Conservation (phyloP, 805 yeast species). For the Wickerhamomyces tratensis region DNA sequence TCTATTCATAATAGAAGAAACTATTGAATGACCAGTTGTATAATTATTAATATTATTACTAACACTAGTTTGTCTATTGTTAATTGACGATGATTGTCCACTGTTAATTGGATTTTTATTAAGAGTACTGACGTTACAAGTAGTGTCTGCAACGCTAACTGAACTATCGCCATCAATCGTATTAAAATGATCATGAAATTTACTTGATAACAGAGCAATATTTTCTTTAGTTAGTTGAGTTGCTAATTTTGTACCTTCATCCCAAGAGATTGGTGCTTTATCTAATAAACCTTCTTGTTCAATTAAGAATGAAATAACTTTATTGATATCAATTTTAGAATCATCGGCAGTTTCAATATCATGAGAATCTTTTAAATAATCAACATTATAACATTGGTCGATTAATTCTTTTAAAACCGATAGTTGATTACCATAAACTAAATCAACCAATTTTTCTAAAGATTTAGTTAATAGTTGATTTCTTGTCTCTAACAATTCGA, state of each 20-base stretch:
- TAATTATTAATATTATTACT: too few species aligned
- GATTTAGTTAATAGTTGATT: slow-evolving; percentile 37
- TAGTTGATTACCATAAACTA: not conserved
- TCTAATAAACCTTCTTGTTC: not conserved
- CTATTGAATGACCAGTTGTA: not conserved
- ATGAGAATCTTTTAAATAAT: too few species aligned
- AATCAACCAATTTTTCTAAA: not conserved
- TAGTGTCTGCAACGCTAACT: too few species aligned
- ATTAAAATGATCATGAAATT: slow-evolving; percentile 1
- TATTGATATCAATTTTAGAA: not conserved
- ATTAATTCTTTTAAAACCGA: not conserved
- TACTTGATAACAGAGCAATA: not conserved
- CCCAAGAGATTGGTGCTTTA: not conserved
- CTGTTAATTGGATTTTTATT: too few species aligned
- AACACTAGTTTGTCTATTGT: too few species aligned
- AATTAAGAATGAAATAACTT: not conserved
- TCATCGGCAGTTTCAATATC: not conserved
- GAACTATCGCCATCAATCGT: too few species aligned
- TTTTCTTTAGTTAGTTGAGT: not conserved
- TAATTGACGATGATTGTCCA: not conserved
- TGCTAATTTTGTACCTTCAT: not conserved
- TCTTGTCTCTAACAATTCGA: slow-evolving; percentile 52
- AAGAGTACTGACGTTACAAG: too few species aligned
- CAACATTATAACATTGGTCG: not conserved
- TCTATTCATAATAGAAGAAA: not conserved